Evolutionary conservation across 78 protist genomes (phyloP).

Genomic region (Capsaspora owczarzaki): DNA sequence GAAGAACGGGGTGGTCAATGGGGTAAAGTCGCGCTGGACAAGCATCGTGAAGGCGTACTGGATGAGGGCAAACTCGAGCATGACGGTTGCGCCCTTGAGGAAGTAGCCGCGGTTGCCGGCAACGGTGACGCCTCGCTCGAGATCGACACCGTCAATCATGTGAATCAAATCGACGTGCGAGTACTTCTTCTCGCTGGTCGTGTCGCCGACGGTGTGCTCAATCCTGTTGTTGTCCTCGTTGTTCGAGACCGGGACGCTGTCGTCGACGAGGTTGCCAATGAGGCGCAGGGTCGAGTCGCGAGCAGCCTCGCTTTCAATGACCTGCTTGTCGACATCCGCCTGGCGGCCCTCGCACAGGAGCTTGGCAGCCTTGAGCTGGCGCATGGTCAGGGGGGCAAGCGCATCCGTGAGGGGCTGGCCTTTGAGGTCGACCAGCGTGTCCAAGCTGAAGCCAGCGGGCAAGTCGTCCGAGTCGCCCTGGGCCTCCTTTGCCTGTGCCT

Average conservation of each 20-base stretch:
- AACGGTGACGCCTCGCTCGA: constrained; percentile 53
- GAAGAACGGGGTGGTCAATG: constrained; percentile 91
- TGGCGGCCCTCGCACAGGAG: constrained; percentile 28
- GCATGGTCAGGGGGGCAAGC: not conserved
- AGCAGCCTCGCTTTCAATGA: constrained; percentile 15
- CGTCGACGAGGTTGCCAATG: constrained; percentile 90
- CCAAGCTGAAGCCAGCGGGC: not conserved
- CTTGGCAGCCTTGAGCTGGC: constrained; percentile 29
- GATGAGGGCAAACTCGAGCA: constrained; percentile 12
- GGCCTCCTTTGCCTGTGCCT: constrained; percentile 27
- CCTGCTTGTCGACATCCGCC: not conserved
- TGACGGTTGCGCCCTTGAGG: constrained; percentile 19
- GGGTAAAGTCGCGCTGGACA: constrained; percentile 41
- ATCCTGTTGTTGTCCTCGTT: constrained; percentile 48
- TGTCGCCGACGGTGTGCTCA: constrained; percentile 55
- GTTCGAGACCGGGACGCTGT: constrained; percentile 49
- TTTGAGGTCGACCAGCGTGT: constrained; percentile 8
- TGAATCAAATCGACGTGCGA: constrained; percentile 71
- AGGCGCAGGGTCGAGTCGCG: constrained; percentile 23
- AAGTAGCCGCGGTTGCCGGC: constrained; percentile 92
- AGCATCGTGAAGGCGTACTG: not conserved
- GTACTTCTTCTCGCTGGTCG: constrained; percentile 23
- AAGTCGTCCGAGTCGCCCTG: constrained; percentile 7
- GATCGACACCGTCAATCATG: constrained; percentile 80
- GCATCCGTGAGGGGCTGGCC: constrained; percentile 1